Evolutionary conservation across 1,284 basidiomycete genomes (phyloP).

Genomic region (Schizophyllum commune): DNA sequence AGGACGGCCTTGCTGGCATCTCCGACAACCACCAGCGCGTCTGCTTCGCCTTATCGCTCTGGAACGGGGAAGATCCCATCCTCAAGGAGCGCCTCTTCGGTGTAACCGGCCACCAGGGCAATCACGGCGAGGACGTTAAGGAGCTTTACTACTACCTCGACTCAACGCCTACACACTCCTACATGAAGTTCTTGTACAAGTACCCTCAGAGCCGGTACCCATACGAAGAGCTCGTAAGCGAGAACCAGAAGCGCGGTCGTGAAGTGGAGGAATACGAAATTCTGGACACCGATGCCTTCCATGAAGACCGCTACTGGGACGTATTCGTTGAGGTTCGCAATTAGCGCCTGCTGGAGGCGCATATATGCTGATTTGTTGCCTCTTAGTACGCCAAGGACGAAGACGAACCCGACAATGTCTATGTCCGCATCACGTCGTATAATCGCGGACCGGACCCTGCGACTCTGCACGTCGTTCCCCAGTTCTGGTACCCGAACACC

Average conservation of each 20-base stretch:
- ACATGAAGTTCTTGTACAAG: conserved; percentile 99
- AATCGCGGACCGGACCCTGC: conserved; percentile 95
- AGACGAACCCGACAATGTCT: conserved; percentile 82
- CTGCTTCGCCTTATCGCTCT: conserved; percentile 85
- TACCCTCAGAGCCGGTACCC: conserved; percentile 91
- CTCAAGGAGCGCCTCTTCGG: conserved; percentile 95
- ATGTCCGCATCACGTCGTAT: conserved; percentile 92
- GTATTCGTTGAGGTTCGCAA: conserved; percentile 83
- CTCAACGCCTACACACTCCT: conserved; percentile 96
- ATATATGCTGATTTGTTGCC: conserved; percentile 8
- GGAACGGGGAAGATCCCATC: conserved; percentile 94
- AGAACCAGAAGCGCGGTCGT: conserved; percentile 77
- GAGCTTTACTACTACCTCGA: conserved; percentile 98
- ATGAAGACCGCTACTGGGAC: conserved; percentile 96
- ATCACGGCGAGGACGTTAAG: conserved; percentile 98
- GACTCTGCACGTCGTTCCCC: conserved; percentile 92
- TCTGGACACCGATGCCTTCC: conserved; percentile 87
- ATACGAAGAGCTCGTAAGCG: conserved; percentile 87
- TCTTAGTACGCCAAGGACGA: conserved; percentile 95
- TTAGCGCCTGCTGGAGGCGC: conserved; percentile 6
- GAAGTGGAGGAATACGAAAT: conserved; percentile 92
- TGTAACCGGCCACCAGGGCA: conserved; percentile 93
- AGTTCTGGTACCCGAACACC: conserved; percentile 95
- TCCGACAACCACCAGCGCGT: conserved; percentile 95
- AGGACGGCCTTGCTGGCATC: conserved; percentile 94